Base-by-base conservation (phyloP, 768 basidiomycete species). In the Tylopilus sp. region DNA sequence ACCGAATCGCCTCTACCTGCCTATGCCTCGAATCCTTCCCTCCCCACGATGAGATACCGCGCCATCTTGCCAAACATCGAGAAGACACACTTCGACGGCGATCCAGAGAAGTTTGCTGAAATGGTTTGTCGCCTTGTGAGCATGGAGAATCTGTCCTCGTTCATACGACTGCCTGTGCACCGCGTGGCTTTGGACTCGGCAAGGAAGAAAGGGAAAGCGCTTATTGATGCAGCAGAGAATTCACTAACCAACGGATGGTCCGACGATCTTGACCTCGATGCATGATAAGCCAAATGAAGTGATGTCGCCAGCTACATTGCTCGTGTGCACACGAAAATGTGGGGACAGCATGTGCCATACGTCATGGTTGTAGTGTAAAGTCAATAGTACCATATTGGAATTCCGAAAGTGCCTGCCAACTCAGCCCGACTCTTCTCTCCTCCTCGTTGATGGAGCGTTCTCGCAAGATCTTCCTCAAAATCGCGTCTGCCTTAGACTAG, bases 21-120 rank as follows among this genome's bases (percentile, higher is more conserved):
- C 3, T 64, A 64, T 44, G 51, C 55, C n/a, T 60, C 64, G 7
- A 52, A 66, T 46, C 50, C 65, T 26, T 64, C 65, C 15, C 65
- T 64, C 9, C 59, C 59, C 6, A 35, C 62, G 3, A 66, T 63
- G 55, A 52, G 6, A 48, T 67, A 53, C 41, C 63, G 63, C 21
- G 51, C 54, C 0, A 50, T 62, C 6, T 57, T 46, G 15, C 62
- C 63, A 7, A 35, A 3, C 2, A 49, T 67, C n/a, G 54, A 46
- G 11, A 28, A 48, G n/a, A 64, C 52, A 3, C 52, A 49, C 40
- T 67, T 59, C 9, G 44, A 60, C 5, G 65, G 65, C 22, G 65
- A 64, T 39, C 57, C 64, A 11, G 46, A 20, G 15, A 67, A 65
- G 44, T 62, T 67, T 40, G 57, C 54, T 1, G 53, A 62, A 9